Evolutionary conservation across 352 stramenopile genomes (phyloP), one percentile per base, ranked within the genome.

Genomic region (Globisporangium alternatum): DNA sequence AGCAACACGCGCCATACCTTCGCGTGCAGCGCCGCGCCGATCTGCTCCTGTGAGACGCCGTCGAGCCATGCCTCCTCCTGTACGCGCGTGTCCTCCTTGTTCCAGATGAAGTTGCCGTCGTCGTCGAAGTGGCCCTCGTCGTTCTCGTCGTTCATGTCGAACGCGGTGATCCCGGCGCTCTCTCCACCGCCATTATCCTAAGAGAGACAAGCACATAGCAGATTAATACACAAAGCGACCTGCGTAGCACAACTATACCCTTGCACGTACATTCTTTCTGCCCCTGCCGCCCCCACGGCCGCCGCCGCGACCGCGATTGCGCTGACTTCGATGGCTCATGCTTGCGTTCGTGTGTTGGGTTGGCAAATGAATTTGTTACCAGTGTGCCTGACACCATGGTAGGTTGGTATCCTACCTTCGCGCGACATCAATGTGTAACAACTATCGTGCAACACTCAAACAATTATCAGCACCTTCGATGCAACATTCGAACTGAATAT

Each of bases 11-110:
- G 0, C n/a, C 13, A 30, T 45, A 82, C 75, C 60, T 90, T 89
- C 56, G 84, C 84, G 31, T 74, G 69, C 31, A 80, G 74, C 25
- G 84, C 84, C 0, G 73, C 76, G 7, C 81, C 77, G 52, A 95
- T 91, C 60, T 90, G 77, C 62, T 91, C 78, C 68, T 90, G 81
- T 13, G 80, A 90, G 1, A 93, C 65, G 43, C 65, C 68, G 39
- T 93, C 83, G 19, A 95, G 78, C 86, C 86, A 95, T 30, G 86
- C 83, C 39, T 95, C 86, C 55, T 95, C 86, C 60, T 93, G 84
- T 37, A 92, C 81, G 44, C 76, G 78, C 62, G 80, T 86, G 41
- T 89, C 75, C 28, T 90, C 83, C 3, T 86, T 81, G 65, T 88
- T 83, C 86, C 86, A 95, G 35, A 93, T 76, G 58, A 92, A 95